Evolutionary conservation across 176 grass and related monocot species (phyloP).

Genomic region (Musa itinerans): DNA sequence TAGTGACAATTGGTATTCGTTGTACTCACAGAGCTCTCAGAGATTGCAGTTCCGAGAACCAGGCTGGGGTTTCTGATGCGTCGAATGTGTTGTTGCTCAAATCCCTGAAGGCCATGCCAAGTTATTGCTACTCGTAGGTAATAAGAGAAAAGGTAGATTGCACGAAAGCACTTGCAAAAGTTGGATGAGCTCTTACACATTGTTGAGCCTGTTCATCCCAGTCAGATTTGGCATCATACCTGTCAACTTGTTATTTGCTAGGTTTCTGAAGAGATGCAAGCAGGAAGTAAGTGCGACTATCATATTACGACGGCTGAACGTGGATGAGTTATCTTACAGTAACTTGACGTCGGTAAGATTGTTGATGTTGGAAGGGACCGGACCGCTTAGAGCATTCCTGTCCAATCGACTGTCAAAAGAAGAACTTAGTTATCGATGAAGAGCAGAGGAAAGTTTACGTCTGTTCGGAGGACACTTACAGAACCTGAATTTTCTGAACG

Average conservation of each 20-base stretch:
- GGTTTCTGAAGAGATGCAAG: conserved; percentile 42
- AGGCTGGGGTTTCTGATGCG: conserved; percentile 49
- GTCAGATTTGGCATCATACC: conserved; percentile 65
- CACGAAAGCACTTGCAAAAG: conserved; percentile 1
- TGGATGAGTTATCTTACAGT: conserved; percentile 54
- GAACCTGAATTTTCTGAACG: conserved; percentile 53
- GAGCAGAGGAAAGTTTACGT: background rate
- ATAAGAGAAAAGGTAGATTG: background rate
- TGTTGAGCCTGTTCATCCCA: conserved; percentile 50
- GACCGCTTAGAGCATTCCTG: conserved; percentile 51
- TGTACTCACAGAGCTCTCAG: conserved; percentile 46
- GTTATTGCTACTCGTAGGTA: background rate
- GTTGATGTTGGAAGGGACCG: conserved; percentile 60
- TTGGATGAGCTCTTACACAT: conserved; percentile 50
- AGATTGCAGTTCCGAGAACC: conserved; percentile 53
- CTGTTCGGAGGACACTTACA: conserved; percentile 46
- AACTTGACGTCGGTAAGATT: conserved; percentile 56
- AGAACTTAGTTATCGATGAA: background rate
- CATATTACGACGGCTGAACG: background rate
- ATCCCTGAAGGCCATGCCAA: conserved; percentile 32
- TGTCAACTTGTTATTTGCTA: conserved; percentile 74
- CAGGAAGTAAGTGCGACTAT: conserved; percentile 10
- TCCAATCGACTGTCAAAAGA: conserved; percentile 56
- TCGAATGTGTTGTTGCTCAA: conserved; percentile 94
- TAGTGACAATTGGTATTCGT: background rate